phyloP scores from a whole-genome alignment of 306 rosid genomes.

The Casuarina glauca region DNA sequence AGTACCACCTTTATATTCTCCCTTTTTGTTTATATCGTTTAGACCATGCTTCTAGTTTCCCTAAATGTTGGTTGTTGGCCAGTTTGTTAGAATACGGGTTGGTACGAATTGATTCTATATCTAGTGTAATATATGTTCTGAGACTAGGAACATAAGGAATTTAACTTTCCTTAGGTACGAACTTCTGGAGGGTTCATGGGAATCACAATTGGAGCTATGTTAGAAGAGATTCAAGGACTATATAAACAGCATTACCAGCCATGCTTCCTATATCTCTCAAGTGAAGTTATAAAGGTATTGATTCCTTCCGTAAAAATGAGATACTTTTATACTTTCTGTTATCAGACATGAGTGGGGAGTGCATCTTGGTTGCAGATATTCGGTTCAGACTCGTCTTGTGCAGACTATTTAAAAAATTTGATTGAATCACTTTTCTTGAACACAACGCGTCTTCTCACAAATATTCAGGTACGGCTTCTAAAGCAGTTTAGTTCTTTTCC shows the following conservation, averaged over 20 bases:
- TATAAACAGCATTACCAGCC: conserved; percentile 94
- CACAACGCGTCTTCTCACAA: conserved; percentile 81
- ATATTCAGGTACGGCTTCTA: conserved; percentile 66
- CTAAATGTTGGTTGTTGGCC: not conserved
- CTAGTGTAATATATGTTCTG: not conserved
- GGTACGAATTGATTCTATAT: not conserved
- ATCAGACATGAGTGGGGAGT: conserved; percentile 24
- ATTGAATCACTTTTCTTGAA: conserved; percentile 86
- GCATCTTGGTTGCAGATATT: conserved; percentile 73
- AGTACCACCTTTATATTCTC: not conserved
- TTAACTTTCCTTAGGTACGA: conserved; percentile 75
- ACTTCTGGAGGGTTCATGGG: conserved; percentile 98
- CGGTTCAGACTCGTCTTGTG: conserved; percentile 94
- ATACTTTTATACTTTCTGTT: not conserved
- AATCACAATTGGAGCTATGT: conserved; percentile 91
- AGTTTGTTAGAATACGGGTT: not conserved
- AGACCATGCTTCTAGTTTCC: not conserved
- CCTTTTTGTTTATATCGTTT: not conserved
- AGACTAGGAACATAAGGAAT: conserved; percentile 11
- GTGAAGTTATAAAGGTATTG: conserved; percentile 97
- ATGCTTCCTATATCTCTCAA: conserved; percentile 96
- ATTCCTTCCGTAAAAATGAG: not conserved
- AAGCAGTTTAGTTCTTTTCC: not conserved
- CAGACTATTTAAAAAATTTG: conserved; percentile 85
- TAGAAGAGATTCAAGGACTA: conserved; percentile 93